A percentile compares a stretch with the other conserved stretches of the same genome.
phyloP scores from a whole-genome alignment of 352 stramenopile genomes.

The Halophytophthora batemanensis region DNA sequence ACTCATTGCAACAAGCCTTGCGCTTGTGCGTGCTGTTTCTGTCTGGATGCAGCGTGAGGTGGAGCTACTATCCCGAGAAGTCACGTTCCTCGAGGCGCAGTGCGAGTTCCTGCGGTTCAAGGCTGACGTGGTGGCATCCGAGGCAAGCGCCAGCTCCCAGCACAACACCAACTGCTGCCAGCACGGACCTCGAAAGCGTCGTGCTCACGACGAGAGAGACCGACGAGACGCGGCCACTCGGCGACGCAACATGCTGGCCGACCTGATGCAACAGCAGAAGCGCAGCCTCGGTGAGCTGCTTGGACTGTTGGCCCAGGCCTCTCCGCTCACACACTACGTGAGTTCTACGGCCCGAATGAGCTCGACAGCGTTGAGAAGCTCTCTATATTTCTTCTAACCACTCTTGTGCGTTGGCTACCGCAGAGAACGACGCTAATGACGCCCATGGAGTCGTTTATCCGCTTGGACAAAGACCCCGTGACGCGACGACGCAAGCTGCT shows the following conservation, averaged over 20 bases:
- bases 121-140: conserved; percentile 10
- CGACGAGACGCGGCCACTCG: conserved; percentile 23
- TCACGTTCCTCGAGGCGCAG: conserved; percentile 58
- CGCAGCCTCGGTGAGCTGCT: conserved; percentile 41
- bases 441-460: conserved; percentile 65
- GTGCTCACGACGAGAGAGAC: conserved; percentile 24
- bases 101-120: conserved; percentile 56
- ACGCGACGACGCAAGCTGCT: conserved; percentile 40
- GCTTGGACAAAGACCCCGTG: conserved; percentile 33
- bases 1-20: too few relatives aligned
- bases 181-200: background rate
- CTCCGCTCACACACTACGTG: conserved; percentile 56
- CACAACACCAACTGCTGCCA: background rate
- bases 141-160: background rate
- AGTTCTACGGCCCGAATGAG: conserved; percentile 4
- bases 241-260: conserved; percentile 31
- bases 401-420: background rate
- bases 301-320: conserved; percentile 34
- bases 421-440: conserved; percentile 64
- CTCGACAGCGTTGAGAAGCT: too few relatives aligned
- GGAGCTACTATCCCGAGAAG: conserved; percentile 41
- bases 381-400: too few relatives aligned
- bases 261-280: conserved; percentile 35
- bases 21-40: background rate
- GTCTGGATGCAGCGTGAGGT: conserved; percentile 15